Base-by-base conservation (phyloP, 352 stramenopile genomes). In the Thalassiosira pacifica region DNA sequence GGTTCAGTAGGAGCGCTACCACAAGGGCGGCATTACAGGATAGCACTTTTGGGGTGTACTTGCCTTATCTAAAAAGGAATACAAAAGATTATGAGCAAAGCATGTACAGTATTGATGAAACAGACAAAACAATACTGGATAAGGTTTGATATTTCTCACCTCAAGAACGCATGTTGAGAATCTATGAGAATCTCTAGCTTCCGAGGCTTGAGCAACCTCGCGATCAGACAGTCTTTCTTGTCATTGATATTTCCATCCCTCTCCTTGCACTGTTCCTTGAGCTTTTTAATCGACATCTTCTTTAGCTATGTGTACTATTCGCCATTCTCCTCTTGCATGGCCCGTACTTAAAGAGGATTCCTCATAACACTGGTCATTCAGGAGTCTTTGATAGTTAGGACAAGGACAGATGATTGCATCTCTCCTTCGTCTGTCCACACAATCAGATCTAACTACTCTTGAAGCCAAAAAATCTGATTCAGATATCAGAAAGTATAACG, bases 131-230 rank as follows among this genome's bases (percentile, higher is more conserved):
- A n/a, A n/a, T n/a, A n/a, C n/a, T n/a, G n/a, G n/a, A n/a, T n/a
- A n/a, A 60, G 9, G 3, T 8, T 52, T n/a, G 31, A 66, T n/a
- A 64, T 42, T 3, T 19, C 55, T 29, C 67, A 66, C 6, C 65
- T 53, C 67, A 31, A 6, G 68, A 42, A 31, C 83, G 71, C 52
- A 81, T 80, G 6, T n/a, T n/a, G n/a, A n/a, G n/a, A n/a, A n/a
- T n/a, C n/a, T n/a, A 89, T 83, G 1, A 89, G 60, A 60, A 86
- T 80, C 68, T 89, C 83, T 31, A 77, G 83, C 42, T 89, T 89
- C 13, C 77, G 70, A 65, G 76, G 83, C 55, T 89, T 81, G 5
- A 88, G 73, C 10, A 88, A 37, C 45, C 82, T 67, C 22, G 57
- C 45, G 61, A 88, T 84, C 59, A 88, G 57, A 0, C 86, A 76